These are phyloP conservation scores for Canavalia ensiformis DNA, from an alignment of 306 rosid species.

Conservation along the genomic window DNA sequence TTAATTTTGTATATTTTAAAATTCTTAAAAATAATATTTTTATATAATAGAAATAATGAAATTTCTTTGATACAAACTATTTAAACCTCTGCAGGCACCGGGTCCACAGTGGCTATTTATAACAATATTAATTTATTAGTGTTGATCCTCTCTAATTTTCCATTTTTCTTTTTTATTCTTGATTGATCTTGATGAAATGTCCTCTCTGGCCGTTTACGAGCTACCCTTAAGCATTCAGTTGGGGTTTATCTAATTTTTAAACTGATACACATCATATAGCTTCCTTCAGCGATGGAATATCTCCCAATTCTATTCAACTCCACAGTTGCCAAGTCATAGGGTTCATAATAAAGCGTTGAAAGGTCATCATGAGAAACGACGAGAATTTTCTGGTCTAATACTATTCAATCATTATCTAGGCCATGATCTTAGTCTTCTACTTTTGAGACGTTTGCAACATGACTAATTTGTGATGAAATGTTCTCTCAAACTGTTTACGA, in stretches of 20 bases:
- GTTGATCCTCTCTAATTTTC: not conserved
- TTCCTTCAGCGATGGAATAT: not conserved
- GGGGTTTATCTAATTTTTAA: not conserved
- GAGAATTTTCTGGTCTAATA: constrained; percentile 18
- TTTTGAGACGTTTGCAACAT: not conserved
- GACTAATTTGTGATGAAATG: not conserved
- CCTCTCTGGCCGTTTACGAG: not conserved
- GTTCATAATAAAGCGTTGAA: constrained; percentile 1
- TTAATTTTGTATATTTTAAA: too few species aligned
- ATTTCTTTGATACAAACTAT: too few species aligned
- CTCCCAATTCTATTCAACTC: not conserved
- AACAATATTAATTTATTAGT: too few species aligned
- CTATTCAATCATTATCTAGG: not conserved
- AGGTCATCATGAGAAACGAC: not conserved
- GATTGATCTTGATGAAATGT: constrained; percentile 1
- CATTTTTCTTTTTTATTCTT: not conserved
- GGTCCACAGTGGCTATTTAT: too few species aligned
- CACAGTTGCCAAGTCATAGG: not conserved
- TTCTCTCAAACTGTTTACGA: not conserved
- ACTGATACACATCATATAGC: not conserved
- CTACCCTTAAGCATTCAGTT: not conserved
- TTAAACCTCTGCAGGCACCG: too few species aligned
- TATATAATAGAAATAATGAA: too few species aligned
- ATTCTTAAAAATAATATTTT: too few species aligned
- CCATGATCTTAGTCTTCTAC: not conserved